phyloP scores from a whole-genome alignment of 345 rosid genomes.

The Brassica nigra region DNA sequence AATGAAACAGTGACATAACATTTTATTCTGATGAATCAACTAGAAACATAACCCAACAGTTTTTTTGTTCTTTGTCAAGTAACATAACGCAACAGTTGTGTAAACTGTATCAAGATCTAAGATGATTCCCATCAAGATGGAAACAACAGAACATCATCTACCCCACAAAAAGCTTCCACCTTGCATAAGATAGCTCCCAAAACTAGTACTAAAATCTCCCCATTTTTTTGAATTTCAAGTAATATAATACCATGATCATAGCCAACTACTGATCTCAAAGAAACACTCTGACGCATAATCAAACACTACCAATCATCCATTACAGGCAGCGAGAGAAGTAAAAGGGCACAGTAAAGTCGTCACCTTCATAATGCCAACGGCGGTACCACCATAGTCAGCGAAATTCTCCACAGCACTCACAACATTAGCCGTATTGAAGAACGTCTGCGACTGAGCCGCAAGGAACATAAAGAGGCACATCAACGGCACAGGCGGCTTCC shows the following conservation, averaged over 20 bases:
- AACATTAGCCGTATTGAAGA: conserved; percentile 71
- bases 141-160: background rate
- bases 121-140: background rate
- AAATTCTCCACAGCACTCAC: conserved; percentile 80
- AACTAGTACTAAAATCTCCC: background rate
- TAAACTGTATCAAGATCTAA: background rate
- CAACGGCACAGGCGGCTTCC: conserved; percentile 60
- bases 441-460: conserved; percentile 78
- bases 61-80: no score
- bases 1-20: background rate
- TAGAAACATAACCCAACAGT: background rate
- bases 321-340: background rate
- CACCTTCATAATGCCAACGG: conserved; percentile 91
- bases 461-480: conserved; percentile 75
- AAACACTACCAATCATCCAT: background rate
- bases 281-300: background rate
- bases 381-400: conserved; percentile 71
- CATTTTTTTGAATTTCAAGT: background rate
- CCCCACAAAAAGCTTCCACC: background rate
- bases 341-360: background rate
- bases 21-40: background rate
- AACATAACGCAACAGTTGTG: background rate
- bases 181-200: background rate
- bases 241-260: background rate
- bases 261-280: background rate